Evolutionary conservation across 1,284 basidiomycete genomes (phyloP).

Genomic region (Heterobasidion irregulare): DNA sequence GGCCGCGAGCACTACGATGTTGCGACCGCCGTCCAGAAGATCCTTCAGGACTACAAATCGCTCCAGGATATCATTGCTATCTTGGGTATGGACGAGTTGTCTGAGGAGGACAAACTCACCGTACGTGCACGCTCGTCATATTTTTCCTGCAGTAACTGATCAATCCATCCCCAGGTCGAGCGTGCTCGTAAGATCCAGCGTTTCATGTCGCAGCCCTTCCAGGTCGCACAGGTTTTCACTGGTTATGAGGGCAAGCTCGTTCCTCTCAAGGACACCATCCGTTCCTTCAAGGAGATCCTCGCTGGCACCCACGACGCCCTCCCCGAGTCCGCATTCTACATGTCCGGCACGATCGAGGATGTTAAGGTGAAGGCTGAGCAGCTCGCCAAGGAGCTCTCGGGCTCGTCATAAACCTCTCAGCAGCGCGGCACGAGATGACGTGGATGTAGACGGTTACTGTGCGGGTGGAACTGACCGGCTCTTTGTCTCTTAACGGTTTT

Average conservation of each 20-base stretch:
- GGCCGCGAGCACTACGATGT: constrained; percentile 91
- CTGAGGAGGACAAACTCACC: constrained; percentile 98
- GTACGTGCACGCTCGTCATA: constrained; percentile 37
- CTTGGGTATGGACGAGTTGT: constrained; percentile 99
- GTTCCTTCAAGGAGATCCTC: constrained; percentile 96
- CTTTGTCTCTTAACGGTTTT: background rate
- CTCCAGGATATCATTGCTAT: constrained; percentile 96
- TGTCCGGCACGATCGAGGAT: constrained; percentile 91
- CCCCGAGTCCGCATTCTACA: constrained; percentile 94
- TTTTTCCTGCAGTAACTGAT: background rate
- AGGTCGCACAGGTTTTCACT: constrained; percentile 98
- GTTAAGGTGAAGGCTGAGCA: constrained; percentile 96
- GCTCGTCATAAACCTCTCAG: constrained; percentile 25
- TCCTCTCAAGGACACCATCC: constrained; percentile 85
- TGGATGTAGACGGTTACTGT: background rate
- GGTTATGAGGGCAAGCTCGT: constrained; percentile 98
- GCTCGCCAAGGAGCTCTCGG: constrained; percentile 86
- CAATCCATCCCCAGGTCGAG: constrained; percentile 49
- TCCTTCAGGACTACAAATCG: constrained; percentile 99
- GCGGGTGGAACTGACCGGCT: background rate
- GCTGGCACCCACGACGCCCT: constrained; percentile 82
- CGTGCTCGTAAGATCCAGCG: constrained; percentile 88
- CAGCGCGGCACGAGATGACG: background rate
- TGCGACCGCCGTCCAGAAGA: constrained; percentile 95
- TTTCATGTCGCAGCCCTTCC: constrained; percentile 99